Evolutionary conservation across 331 rosid genomes (phyloP).

Genomic region (Pyracantha coccinea): DNA sequence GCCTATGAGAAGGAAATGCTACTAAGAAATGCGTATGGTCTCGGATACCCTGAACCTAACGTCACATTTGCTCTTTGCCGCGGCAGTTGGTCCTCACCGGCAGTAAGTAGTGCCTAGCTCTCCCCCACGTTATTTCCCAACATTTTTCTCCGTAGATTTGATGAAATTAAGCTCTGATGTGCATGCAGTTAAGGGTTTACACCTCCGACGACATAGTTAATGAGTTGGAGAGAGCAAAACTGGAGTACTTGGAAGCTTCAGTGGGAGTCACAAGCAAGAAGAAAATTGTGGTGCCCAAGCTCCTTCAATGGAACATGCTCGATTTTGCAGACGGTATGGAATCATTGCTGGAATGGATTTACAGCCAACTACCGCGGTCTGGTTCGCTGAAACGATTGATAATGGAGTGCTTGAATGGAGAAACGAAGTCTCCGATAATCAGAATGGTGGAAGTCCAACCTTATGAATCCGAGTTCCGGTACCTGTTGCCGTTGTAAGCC

Average conservation of each 20-base stretch:
- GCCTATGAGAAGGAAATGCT: conserved; percentile 66
- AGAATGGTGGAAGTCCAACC: conserved; percentile 64
- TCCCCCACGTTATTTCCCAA: background rate
- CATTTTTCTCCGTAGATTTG: background rate
- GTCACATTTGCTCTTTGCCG: conserved; percentile 84
- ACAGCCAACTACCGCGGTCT: conserved; percentile 72
- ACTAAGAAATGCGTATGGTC: conserved; percentile 58
- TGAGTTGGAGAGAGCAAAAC: conserved; percentile 74
- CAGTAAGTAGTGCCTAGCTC: conserved; percentile 36
- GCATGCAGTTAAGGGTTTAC: conserved; percentile 72
- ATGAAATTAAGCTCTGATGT: background rate
- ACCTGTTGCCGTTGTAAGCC: conserved; percentile 41
- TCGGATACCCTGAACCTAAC: conserved; percentile 89
- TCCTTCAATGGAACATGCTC: conserved; percentile 72
- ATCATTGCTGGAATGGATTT: conserved; percentile 82
- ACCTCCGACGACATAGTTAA: conserved; percentile 61
- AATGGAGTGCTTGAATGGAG: conserved; percentile 60
- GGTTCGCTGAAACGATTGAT: conserved; percentile 56
- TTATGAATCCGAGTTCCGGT: conserved; percentile 69
- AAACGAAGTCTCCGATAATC: conserved; percentile 38
- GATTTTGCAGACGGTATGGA: conserved; percentile 88
- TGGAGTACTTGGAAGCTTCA: conserved; percentile 90
- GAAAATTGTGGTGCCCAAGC: conserved; percentile 70
- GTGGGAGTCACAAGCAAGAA: conserved; percentile 71
- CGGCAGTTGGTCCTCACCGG: conserved; percentile 95